Base-by-base conservation (phyloP, 164 flowering plant species). In the Amborella trichopoda region DNA sequence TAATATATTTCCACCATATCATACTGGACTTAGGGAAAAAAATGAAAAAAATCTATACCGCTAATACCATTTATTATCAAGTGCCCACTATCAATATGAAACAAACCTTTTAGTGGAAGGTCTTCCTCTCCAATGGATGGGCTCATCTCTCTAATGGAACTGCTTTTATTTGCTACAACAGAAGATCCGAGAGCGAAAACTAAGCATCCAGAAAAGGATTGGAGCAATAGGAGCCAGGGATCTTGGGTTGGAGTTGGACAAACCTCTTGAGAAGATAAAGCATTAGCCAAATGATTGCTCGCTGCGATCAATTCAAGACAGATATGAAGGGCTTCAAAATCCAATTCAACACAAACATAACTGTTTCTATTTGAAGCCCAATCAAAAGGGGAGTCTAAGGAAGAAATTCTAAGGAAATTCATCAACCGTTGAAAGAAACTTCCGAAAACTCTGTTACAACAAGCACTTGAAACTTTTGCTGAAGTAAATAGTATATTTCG, bases 261-360 rank as follows among this genome's bases (percentile, higher is more conserved):
- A 8, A 19, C 26, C 45, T 60, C 60, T 32, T 54, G 51, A 25
- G 60, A 64, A 49, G 60, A 48, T 20, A 37, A 14, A 37, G n/a
- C 40, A 36, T 49, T 37, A 36, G 64, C 57, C 58, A 74, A 64
- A 48, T 70, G 66, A 65, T 78, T 73, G 62, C 77, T 79, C 48
- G 84, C 89, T 55, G 61, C 63, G 59, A 90, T 78, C 38, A 90
- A 73, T 64, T 77, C 76, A 55, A 67, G 41, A 66, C 85, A 74
- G 44, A 90, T 84, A 63, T 71, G 80, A 14, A 83, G 70, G 32
- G 78, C 83, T 27, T 81, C 82, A 62, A 66, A 73, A 55, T 72
- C 73, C 40, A 59, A 39, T 45, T 40, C 23, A 41, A 37, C 49
- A 5, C 54, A 49, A 45, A 49, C 23, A 3, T 34, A 1, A 48